Evolutionary conservation across 2,329 filamentous ascomycete species (phyloP), one percentile per base, ranked within the genome.

Genomic region (Aureobasidium leucospermi): DNA sequence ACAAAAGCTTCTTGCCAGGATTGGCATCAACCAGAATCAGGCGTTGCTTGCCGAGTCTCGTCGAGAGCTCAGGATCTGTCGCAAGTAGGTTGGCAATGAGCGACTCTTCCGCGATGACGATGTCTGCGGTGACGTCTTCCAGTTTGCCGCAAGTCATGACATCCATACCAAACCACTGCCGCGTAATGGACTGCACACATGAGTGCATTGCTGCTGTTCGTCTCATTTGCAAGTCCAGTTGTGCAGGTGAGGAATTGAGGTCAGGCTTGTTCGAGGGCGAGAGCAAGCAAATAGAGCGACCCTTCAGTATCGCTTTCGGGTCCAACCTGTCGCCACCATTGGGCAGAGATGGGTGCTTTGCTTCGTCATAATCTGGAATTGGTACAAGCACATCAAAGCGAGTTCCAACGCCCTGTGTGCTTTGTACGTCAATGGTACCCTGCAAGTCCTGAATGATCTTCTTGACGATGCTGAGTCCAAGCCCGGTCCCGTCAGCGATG

Each of bases 381-480:
- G 56, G 56, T 3, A 59, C 32, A 11, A 52, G n/a, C 8, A 59
- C 57, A 8, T 59, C 57, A 19, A 59, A 51, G 3, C 57, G 38
- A 15, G 57, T 59, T 4, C 57, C 57, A 4, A 41, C 7, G 3
- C 57, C 47, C 38, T 51, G 46, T 8, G 28, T 43, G 15, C 57
- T 59, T 15, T 59, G 36, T 7, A 52, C 47, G 19, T 41, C 47
- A 5, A 72, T 65, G 1, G 60, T 63, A 2, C 65, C 70, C 2
- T 61, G 60, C 10, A 71, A 51, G 6, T 64, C 61, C 10, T 67
- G 62, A 1, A 68, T 67, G 10, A 73, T 64, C n/a, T 67, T 61
- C 32, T 67, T 66, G 6, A 71, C 70, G 48, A 73, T 70, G 28
- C 64, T 67, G 32, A 73, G 64, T 8, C 71, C 71, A 3, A 73